Conservation (phyloP, 2,329 filamentous ascomycete species). For the Karstenula rhodostoma region DNA sequence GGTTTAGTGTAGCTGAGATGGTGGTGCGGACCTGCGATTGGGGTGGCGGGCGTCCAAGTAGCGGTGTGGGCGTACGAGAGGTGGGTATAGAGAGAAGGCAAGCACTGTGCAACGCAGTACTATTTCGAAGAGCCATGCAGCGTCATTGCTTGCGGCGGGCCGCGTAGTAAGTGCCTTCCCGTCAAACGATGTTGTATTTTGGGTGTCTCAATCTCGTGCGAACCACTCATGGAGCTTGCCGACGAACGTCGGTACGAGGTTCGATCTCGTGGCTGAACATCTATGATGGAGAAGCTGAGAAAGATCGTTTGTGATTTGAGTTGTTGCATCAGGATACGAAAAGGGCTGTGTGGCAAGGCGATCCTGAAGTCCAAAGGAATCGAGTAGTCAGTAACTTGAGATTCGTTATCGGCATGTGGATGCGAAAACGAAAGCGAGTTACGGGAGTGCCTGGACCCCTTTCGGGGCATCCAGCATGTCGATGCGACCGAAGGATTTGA, state of each 20-base stretch:
- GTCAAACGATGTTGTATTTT: not conserved
- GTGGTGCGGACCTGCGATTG: not conserved
- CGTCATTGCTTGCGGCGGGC: constrained; percentile 2
- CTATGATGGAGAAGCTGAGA: not conserved
- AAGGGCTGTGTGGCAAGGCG: not conserved
- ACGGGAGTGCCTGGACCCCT: not conserved
- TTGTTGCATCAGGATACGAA: not conserved
- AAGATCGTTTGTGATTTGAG: not conserved
- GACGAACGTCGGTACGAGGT: not conserved
- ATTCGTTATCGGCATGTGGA: not conserved
- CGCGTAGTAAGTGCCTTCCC: not conserved
- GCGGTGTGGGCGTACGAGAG: constrained; percentile 13
- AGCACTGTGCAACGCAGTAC: not conserved
- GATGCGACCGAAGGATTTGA: constrained; percentile 5
- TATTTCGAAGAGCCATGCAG: not conserved
- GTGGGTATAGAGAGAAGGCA: not conserved
- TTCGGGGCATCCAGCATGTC: not conserved
- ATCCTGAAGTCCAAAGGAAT: not conserved
- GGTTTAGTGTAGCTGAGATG: not conserved
- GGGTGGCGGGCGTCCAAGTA: constrained; percentile 8
- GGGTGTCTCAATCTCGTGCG: not conserved
- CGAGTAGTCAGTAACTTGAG: not conserved
- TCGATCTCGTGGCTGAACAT: not conserved
- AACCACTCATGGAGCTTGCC: not conserved
- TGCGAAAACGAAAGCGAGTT: not conserved